A percentile compares a stretch with the other conserved stretches of the same genome.
Evolutionary conservation across 768 basidiomycete species (phyloP).

Genomic region (Lentinula sp.): DNA sequence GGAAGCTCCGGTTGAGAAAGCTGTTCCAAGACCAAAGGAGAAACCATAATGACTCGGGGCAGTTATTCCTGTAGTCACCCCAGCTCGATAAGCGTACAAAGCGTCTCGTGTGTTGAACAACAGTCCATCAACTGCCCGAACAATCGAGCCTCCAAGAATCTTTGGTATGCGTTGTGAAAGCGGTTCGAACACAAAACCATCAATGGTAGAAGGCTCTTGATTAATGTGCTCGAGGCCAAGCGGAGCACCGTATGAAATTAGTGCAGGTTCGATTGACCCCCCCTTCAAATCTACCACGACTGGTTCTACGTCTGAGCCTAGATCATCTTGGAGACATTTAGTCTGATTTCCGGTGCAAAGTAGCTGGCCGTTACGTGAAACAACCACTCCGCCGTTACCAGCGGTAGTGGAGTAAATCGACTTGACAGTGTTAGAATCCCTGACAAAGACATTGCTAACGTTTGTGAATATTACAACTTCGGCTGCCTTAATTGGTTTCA

Average conservation of each 20-base stretch:
- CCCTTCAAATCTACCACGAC: constrained; percentile 60
- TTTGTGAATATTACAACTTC: constrained; percentile 54
- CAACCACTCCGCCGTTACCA: constrained; percentile 26
- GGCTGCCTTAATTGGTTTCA: constrained; percentile 35
- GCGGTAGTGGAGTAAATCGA: constrained; percentile 19
- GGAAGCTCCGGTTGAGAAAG: constrained; percentile 54
- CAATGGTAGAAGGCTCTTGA: constrained; percentile 61
- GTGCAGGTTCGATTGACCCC: constrained; percentile 59
- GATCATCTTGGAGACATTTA: constrained; percentile 15
- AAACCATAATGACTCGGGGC: constrained; percentile 51
- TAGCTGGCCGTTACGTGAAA: constrained; percentile 41
- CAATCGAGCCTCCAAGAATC: constrained; percentile 47
- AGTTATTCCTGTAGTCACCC: constrained; percentile 65
- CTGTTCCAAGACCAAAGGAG: constrained; percentile 57
- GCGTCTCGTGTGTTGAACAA: constrained; percentile 64
- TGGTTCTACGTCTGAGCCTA: constrained; percentile 10
- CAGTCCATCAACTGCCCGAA: constrained; percentile 71
- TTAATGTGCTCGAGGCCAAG: constrained; percentile 68
- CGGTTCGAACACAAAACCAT: constrained; percentile 59
- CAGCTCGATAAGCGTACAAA: constrained; percentile 65
- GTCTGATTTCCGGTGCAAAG: constrained; percentile 36
- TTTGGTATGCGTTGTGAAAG: constrained; percentile 36
- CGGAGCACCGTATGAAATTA: constrained; percentile 66
- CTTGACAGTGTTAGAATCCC: constrained; percentile 21
- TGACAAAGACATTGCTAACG: constrained; percentile 42